Conservation (phyloP, 1,139 yeast genomes). For the Yamadazyma atlantica region DNA sequence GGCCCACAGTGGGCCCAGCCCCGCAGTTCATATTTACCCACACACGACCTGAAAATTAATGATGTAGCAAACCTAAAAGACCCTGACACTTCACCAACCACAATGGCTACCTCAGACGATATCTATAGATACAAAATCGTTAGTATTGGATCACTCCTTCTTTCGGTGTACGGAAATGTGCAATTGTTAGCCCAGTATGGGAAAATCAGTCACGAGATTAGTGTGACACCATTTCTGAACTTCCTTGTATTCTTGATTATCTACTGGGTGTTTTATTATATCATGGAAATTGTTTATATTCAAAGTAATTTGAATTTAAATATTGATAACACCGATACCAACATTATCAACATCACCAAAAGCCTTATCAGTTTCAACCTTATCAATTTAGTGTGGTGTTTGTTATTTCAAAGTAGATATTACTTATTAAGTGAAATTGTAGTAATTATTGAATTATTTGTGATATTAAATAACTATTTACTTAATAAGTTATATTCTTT, state of each 20-base stretch:
- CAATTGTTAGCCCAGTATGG: slow-evolving; percentile 52
- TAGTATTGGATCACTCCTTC: slow-evolving; percentile 47
- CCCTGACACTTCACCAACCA: neutral
- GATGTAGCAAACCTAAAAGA: slow-evolving; percentile 1
- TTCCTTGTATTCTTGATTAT: slow-evolving; percentile 50
- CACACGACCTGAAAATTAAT: neutral
- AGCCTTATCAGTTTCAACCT: slow-evolving; percentile 65
- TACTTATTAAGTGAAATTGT: slow-evolving; percentile 56
- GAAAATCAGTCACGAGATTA: slow-evolving; percentile 39
- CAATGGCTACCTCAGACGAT: slow-evolving; percentile 8
- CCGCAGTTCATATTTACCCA: too few relatives aligned
- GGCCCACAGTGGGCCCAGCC: too few relatives aligned
- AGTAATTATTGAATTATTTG: slow-evolving; percentile 52
- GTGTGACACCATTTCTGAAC: slow-evolving; percentile 69
- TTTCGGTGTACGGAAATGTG: slow-evolving; percentile 55
- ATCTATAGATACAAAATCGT: slow-evolving; percentile 38
- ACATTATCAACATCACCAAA: slow-evolving; percentile 16
- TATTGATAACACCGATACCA: slow-evolving; percentile 14
- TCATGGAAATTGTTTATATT: slow-evolving; percentile 44
- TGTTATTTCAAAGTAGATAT: slow-evolving; percentile 57
- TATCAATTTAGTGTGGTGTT: slow-evolving; percentile 59
- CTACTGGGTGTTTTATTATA: slow-evolving; percentile 58
- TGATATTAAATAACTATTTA: slow-evolving; percentile 56
- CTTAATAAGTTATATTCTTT: slow-evolving; percentile 60
- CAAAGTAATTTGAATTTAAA: slow-evolving; percentile 45